Evolutionary conservation across 225 moss, liverwort and hornwort species (phyloP), one percentile per base, ranked within the genome.

Genomic region (Takakia lepidozioides): DNA sequence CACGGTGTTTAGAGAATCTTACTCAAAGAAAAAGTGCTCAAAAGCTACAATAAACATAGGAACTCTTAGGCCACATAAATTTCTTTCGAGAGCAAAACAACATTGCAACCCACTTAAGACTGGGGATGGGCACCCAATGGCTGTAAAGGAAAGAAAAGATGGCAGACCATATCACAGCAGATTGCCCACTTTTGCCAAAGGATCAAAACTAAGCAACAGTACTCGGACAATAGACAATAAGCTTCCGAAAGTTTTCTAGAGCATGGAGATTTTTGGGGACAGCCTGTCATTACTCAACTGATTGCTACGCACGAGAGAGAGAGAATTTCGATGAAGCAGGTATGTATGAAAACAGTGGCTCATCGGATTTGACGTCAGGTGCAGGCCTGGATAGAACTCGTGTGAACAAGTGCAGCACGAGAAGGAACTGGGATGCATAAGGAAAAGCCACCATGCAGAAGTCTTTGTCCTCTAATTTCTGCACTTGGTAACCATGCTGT

Each of bases 381-480:
- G 54, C 40, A 16, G 61, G 61, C 54, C 54, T 66, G 22, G 61
- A 43, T 38, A 55, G 56, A 25, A 69, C 57, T 29, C 65, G 68
- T 49, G 56, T 52, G 61, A 78, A 78, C 42, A 59, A 63, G 28
- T 69, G 68, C 15, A 78, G 60, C 23, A 78, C 45, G 29, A 64
- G 78, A 62, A 60, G 72, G 69, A 57, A 62, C 1, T 55, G 35
- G 25, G 68, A 72, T 7, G 57, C 55, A 25, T 64, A 78, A 14
- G 73, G 72, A 10, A 78, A 24, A 22, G 72, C 67, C 61, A 69
- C 62, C 55, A 78, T 50, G 57, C 78, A 78, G 32, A 68, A 73
- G 43, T 73, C 64, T 49, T 73, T 78, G 48, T 69, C 68, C 41
- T 32, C n/a, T n/a, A n/a, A n/a, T n/a, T n/a, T n/a, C n/a, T n/a